These are phyloP conservation scores for Ramalina peruviana DNA, from an alignment of 495 filamentous ascomycete species.

Conservation along the genomic window DNA sequence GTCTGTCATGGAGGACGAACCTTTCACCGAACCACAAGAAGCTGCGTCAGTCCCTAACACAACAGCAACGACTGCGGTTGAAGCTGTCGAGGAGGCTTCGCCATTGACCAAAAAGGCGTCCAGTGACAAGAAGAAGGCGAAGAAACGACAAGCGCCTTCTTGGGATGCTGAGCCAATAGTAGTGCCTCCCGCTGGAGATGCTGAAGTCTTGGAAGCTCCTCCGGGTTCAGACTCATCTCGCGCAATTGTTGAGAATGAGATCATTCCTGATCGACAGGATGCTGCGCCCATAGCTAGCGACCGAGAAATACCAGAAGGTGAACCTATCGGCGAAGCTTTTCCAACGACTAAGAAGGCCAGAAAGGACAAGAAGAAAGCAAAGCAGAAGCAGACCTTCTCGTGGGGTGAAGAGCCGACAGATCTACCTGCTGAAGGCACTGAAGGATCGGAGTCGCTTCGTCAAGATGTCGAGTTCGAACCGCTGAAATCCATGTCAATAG, in stretches of 20 bases:
- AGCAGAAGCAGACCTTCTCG: slow-evolving; percentile 19
- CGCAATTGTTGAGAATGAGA: no score
- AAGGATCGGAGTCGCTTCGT: no score
- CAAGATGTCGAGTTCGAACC: not conserved
- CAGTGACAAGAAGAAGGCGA: slow-evolving; percentile 28
- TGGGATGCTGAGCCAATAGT: not conserved
- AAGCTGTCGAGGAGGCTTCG: slow-evolving; percentile 4
- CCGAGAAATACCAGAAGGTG: not conserved
- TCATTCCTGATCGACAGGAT: no score
- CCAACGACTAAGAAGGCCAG: slow-evolving; percentile 15
- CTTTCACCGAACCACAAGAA: not conserved
- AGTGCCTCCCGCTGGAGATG: not conserved
- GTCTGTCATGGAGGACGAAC: slow-evolving; percentile 6
- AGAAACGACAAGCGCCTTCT: slow-evolving; percentile 17
- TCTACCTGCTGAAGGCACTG: not conserved
- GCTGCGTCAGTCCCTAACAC: not conserved
- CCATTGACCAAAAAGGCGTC: slow-evolving; percentile 29
- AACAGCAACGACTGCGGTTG: not conserved
- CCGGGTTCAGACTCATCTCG: not conserved
- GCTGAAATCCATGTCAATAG: not conserved
- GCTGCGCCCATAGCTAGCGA: no score
- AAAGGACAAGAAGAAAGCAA: slow-evolving; percentile 25
- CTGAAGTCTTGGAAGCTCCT: not conserved
- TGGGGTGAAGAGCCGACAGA: slow-evolving; percentile 5
- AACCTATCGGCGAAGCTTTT: not conserved